These are phyloP conservation scores for Lycium ferocissimum DNA, from an alignment of 257 asterid species.

Conservation along the genomic window DNA sequence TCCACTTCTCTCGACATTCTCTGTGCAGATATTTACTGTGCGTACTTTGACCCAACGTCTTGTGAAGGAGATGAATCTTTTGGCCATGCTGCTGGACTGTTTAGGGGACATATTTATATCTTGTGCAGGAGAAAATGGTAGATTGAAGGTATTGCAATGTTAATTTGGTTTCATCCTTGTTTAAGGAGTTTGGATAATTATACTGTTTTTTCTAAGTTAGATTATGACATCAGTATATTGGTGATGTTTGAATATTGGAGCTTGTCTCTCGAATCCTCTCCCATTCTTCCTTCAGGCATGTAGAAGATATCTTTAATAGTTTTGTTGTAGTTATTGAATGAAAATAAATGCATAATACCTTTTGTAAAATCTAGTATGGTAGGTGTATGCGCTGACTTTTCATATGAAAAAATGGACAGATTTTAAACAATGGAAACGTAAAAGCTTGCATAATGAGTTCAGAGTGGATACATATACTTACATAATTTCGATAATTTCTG, in stretches of 20 bases:
- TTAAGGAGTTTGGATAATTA: not conserved
- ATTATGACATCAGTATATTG: slow-evolving; percentile 6
- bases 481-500: not conserved
- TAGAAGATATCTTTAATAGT: not conserved
- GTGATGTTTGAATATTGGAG: slow-evolving; percentile 10
- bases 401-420: not conserved
- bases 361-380: slow-evolving; percentile 15
- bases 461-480: not conserved
- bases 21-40: slow-evolving; percentile 93
- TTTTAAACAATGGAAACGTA: not conserved
- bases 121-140: slow-evolving; percentile 78
- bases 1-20: slow-evolving; percentile 77
- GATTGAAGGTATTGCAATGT: slow-evolving; percentile 67
- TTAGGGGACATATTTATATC: slow-evolving; percentile 65
- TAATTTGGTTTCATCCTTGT: too few relatives aligned
- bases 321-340: slow-evolving; percentile 8
- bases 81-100: slow-evolving; percentile 81
- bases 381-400: slow-evolving; percentile 17
- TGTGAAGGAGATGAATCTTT: slow-evolving; percentile 88
- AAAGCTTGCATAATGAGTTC: slow-evolving; percentile 21
- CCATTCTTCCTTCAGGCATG: not conserved
- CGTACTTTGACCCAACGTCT: slow-evolving; percentile 92
- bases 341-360: not conserved
- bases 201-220: not conserved
- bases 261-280: not conserved